Base-by-base conservation (phyloP, 257 asterid species). In the Solanum peruvianum region DNA sequence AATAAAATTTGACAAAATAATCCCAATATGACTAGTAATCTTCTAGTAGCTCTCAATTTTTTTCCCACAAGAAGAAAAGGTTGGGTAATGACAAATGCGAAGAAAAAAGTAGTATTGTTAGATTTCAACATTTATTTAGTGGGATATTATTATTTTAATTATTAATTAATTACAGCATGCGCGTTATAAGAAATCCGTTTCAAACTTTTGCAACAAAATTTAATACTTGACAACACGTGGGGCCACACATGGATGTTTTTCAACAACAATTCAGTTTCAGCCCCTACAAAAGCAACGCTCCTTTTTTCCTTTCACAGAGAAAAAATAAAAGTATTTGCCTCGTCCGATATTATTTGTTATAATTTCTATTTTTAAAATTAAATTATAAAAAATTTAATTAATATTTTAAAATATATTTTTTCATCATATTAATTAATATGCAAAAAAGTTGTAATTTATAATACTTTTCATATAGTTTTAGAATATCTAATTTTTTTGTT, bases 311-410 rank as follows among this genome's bases (percentile, higher is more conserved):
- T 75, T 75, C 31, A 23, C 20, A 75, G 6, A 25, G 35, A 39
- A 39, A 75, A 11, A 41, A 23, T 39, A 35, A 37, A 29, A 69
- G 12, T 15, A 56, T 0, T 42, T 5, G 0, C 5, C 4, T 0
- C 35, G 0, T 4, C 35, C 35, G 1, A 0, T 33, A 33, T 33
- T 33, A 33, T 33, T 1, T 33, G 1, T 33, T 0, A 4, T 33
- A 3, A 33, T 33, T 33, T 33, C 1, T 33, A 33, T 33, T 0
- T 33, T 33, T 3, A 33, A 1, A 33, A 0, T 33, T 33, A 3
- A 33, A 33, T 33, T 3, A 33, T 33, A 33, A 33, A 33, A 33
- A 33, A 0, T 3, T 33, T 33, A 0, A 33, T 33, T 33, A 33
- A 33, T 33, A 33, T 33, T 31, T 3, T 33, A 33, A 33, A 33